These are phyloP conservation scores for Gastroboletus turbinatus DNA, from an alignment of 1,284 basidiomycete species.

Conservation along the genomic window DNA sequence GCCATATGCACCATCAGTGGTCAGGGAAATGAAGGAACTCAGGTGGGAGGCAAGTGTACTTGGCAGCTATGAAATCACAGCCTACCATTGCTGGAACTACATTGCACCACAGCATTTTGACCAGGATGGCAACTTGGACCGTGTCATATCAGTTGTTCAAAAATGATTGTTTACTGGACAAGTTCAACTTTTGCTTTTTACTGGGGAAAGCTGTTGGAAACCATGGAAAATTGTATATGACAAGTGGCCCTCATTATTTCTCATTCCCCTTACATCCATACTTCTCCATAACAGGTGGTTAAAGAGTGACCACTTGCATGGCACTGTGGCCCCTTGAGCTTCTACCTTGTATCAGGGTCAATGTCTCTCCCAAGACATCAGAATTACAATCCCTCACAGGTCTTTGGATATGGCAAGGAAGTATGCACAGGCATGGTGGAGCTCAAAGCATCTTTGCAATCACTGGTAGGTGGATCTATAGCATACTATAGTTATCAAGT, in stretches of 20 bases:
- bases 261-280: no score
- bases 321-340: neutral
- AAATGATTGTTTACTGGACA: neutral
- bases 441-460: neutral
- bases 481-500: no score
- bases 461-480: neutral
- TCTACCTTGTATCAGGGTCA: neutral
- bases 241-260: neutral
- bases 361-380: neutral
- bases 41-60: neutral
- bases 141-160: neutral
- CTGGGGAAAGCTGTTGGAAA: neutral
- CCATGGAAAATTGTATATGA: neutral
- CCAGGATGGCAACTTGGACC: neutral
- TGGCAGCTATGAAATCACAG: neutral
- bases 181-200: neutral
- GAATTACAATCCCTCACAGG: neutral
- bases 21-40: neutral
- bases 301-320: neutral
- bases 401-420: neutral
- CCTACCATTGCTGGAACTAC: slow-evolving; percentile 8
- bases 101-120: neutral
- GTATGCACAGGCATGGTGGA: neutral
- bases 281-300: no score
- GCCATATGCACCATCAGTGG: neutral